Percentiles rank a stretch among this genome's conserved stretches.
phyloP scores from a whole-genome alignment of 2,329 filamentous ascomycete genomes.

The Ophiostoma sp. region DNA sequence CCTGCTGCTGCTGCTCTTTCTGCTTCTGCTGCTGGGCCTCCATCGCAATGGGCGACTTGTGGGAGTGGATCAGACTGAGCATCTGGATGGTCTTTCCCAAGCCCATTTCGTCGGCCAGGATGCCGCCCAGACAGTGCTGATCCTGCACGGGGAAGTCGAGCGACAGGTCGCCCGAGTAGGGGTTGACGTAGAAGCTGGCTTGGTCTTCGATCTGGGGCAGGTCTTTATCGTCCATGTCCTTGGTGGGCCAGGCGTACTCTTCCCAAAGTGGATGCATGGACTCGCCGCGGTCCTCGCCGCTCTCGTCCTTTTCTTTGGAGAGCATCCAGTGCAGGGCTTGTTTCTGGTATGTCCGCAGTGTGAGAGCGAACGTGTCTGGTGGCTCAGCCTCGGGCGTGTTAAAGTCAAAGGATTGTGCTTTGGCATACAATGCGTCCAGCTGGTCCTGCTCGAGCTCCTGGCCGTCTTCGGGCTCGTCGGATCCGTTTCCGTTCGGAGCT shows the following conservation, averaged over 20 bases:
- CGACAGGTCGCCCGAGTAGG: conserved; percentile 91
- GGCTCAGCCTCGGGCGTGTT: conserved; percentile 85
- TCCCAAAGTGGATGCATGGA: conserved; percentile 99
- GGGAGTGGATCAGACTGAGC: conserved; percentile 87
- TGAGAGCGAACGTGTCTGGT: conserved; percentile 76
- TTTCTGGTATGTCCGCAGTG: conserved; percentile 88
- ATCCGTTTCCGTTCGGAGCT: conserved; percentile 24
- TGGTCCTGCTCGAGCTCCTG: conserved; percentile 94
- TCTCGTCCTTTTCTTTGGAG: conserved; percentile 80
- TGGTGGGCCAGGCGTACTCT: conserved; percentile 84
- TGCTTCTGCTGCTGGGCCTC: conserved; percentile 38
- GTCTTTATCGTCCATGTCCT: conserved; percentile 81
- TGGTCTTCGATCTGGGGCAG: conserved; percentile 66
- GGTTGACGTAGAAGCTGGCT: conserved; percentile 87
- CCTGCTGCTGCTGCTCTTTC: conserved; percentile 22
- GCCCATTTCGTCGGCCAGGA: conserved; percentile 96
- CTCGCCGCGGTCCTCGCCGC: conserved; percentile 54
- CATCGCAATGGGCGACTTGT: conserved; percentile 61
- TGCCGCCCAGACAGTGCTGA: conserved; percentile 89
- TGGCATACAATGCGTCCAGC: conserved; percentile 88
- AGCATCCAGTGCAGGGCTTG: conserved; percentile 98
- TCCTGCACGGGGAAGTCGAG: conserved; percentile 90
- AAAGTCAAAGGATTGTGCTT: conserved; percentile 96
- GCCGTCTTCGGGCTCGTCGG: conserved; percentile 76
- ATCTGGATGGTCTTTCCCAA: conserved; percentile 98